Evolutionary conservation across 345 rosid species (phyloP).

Genomic region (Trapa bicornis): DNA sequence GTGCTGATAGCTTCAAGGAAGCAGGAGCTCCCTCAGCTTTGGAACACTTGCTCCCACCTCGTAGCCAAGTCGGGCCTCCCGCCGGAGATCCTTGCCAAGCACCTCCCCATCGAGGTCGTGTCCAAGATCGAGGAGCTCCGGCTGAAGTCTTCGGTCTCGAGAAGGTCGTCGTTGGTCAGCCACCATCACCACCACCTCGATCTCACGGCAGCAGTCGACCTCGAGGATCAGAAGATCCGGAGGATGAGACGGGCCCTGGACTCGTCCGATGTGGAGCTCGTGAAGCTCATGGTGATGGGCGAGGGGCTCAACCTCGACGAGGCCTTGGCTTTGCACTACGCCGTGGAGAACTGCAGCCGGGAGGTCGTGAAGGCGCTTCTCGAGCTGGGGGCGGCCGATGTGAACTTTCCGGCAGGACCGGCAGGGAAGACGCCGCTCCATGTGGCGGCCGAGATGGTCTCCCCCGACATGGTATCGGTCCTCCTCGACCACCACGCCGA

Average conservation of each 20-base stretch:
- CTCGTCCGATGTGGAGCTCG: constrained; percentile 82
- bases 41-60: constrained; percentile 96
- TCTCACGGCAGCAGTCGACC: constrained; percentile 43
- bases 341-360: constrained; percentile 40
- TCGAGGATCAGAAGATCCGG: constrained; percentile 85
- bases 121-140: constrained; percentile 43
- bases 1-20: constrained; percentile 90
- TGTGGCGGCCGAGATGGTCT: constrained; percentile 40
- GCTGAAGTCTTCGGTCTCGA: constrained; percentile 25
- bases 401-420: constrained; percentile 33
- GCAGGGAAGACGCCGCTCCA: constrained; percentile 42
- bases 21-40: constrained; percentile 94
- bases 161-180: constrained; percentile 12
- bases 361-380: constrained; percentile 48
- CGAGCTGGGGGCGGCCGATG: constrained; percentile 42
- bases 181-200: constrained; percentile 14
- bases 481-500: constrained; percentile 93
- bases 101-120: constrained; percentile 37
- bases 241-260: constrained; percentile 90
- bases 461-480: constrained; percentile 61
- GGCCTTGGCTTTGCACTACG: constrained; percentile 37
- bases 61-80: constrained; percentile 75
- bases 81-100: constrained; percentile 33
- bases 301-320: constrained; percentile 43
- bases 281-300: constrained; percentile 51